phyloP scores from a whole-genome alignment of 164 flowering plant species.

The Amborella trichopoda region DNA sequence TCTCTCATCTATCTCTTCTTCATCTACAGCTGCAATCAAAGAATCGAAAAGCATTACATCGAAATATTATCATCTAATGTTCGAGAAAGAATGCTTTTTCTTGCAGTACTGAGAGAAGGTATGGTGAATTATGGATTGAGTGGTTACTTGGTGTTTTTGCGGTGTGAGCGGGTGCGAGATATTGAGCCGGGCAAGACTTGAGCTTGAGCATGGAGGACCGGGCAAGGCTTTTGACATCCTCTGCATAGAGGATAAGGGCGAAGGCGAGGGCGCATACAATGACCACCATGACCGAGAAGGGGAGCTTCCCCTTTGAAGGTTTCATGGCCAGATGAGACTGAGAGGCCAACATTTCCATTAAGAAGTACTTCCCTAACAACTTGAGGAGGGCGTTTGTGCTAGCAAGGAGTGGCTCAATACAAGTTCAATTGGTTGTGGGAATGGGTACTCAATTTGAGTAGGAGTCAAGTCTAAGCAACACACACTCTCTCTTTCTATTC shows the following conservation, averaged over 20 bases:
- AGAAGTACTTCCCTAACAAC: background rate
- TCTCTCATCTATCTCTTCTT: constrained; percentile 6
- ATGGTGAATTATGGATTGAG: background rate
- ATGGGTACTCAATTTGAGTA: constrained; percentile 40
- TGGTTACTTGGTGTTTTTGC: background rate
- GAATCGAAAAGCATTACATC: background rate
- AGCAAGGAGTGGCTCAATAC: background rate
- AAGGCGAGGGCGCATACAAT: constrained; percentile 35
- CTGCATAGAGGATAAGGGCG: constrained; percentile 43
- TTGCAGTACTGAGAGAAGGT: constrained; percentile 6
- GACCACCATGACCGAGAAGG: constrained; percentile 30
- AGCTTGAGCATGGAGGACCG: constrained; percentile 28
- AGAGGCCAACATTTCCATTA: background rate
- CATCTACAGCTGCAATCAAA: background rate
- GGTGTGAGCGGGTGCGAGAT: constrained; percentile 1
- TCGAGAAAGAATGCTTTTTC: constrained; percentile 4
- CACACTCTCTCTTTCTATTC: too few species aligned
- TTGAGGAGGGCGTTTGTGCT: background rate
- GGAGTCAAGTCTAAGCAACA: constrained; percentile 81
- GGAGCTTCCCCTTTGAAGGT: constrained; percentile 32
- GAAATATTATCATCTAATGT: background rate
- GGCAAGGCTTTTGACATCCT: constrained; percentile 33
- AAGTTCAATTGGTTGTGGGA: constrained; percentile 2
- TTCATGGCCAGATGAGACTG: constrained; percentile 13
- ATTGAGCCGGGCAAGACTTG: constrained; percentile 33